Evolutionary conservation across 768 basidiomycete genomes (phyloP).

Genomic region (Rhizopogon rudus): DNA sequence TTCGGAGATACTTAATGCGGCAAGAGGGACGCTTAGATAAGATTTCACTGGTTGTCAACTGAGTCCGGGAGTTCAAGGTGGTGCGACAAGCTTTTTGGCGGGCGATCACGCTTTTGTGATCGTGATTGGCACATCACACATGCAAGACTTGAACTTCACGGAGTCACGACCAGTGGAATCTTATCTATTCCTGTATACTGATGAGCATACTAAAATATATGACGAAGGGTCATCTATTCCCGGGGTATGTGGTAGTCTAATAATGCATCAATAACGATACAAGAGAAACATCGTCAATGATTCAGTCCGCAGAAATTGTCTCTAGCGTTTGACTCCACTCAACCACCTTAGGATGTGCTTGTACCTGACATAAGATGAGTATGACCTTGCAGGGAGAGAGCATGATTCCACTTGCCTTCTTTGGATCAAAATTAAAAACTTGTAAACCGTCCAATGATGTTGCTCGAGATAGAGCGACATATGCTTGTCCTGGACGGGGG

Average conservation of each 20-base stretch:
- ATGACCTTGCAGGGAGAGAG: not conserved
- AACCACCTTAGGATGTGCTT: slow-evolving; percentile 67
- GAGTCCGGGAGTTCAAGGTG: too few species aligned
- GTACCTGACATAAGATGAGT: slow-evolving; percentile 40
- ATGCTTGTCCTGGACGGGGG: slow-evolving; percentile 66
- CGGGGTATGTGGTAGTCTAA: not conserved
- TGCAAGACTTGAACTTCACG: too few species aligned
- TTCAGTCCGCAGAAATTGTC: slow-evolving; percentile 30
- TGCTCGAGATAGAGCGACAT: slow-evolving; percentile 86
- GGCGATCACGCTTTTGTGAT: too few species aligned
- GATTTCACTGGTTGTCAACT: too few species aligned
- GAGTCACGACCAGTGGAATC: too few species aligned
- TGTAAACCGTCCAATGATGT: slow-evolving; percentile 83
- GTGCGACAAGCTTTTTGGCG: too few species aligned
- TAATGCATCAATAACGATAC: not conserved
- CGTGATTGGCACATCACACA: too few species aligned
- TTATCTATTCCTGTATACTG: too few species aligned
- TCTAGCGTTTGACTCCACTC: slow-evolving; percentile 70
- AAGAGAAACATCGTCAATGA: not conserved
- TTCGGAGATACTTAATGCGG: too few species aligned
- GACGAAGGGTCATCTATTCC: not conserved
- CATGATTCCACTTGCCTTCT: slow-evolving; percentile 47
- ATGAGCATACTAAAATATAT: too few species aligned
- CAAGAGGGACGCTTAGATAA: too few species aligned
- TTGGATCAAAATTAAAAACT: slow-evolving; percentile 71